Evolutionary conservation across 352 stramenopile genomes (phyloP), one percentile per base, ranked within the genome.

Genomic region (Globisporangium perplexum): DNA sequence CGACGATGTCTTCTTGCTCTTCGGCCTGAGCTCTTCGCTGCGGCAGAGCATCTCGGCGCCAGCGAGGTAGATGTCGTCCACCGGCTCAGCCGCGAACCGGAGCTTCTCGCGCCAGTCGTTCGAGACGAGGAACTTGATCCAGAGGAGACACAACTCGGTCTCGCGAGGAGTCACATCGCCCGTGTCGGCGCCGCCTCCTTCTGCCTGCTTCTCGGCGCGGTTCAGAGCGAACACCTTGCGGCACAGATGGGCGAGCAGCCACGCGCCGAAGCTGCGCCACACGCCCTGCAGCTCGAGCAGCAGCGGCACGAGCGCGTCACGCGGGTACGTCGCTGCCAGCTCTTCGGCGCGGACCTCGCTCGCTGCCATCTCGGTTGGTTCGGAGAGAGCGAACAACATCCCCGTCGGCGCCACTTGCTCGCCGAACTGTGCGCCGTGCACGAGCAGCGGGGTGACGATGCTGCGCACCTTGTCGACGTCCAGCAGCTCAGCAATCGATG

Each of bases 91-190:
- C 0, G 72, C 71, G 47, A 86, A 82, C 70, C 79, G 82, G 39
- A 88, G 53, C 39, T 63, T 66, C 42, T 86, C 75, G 15, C 80
- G 75, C 68, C 80, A 89, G 30, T 84, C 74, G 53, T 85, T 86
- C 45, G 72, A 74, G 22, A 78, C 57, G 55, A 89, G 60, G 20
- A 82, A 71, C 42, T 86, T 77, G 57, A 87, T 77, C 77, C 76
- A 89, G 18, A 68, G 58, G 12, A 89, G 39, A 17, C 58, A 52
- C 28, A 77, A 50, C 24, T 78, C 72, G 7, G 76, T 45, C 38
- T 82, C 71, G 18, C 42, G 55, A 4, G 14, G 7, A n/a, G n/a
- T n/a, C 39, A 45, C 23, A 39, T 60, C 20, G 14, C 26, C 17
- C 45, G 24, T 38, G 10, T 31, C 14, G 8, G 59, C 43, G 36